Base-by-base conservation (phyloP, 306 rosid genomes). In the Inga leiocalycina region DNA sequence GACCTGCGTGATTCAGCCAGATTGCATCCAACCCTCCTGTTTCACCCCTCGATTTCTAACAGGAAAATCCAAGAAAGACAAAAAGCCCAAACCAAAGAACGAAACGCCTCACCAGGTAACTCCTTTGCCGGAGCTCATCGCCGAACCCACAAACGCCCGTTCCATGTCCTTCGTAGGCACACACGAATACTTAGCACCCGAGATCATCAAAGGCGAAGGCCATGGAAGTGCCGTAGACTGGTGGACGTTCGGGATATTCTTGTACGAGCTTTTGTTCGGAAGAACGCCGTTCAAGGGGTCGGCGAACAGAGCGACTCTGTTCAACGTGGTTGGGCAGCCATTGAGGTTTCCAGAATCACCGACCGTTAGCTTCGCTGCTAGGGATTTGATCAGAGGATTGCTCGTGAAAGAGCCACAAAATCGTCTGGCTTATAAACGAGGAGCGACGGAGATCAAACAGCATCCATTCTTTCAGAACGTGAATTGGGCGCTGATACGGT, bases 151-250 rank as follows among this genome's bases (percentile, higher is more conserved):
- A 14, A 90, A 80, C 74, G 99, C 99, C 20, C 91, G 99, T 37
- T 96, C 99, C 3, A 94, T 96, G 99, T 96, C 99, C 32, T 96
- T 94, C 56, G 99, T 96, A 0, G 99, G 99, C 45, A 96, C 99
- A 32, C 99, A 96, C 3, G 99, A 96, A 90, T 96, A 96, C 91
- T 84, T 96, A 81, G 99, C 99, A 0, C 99, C 99, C 3, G 99
- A 96, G 65, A 96, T 96, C 79, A 91, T 96, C 14, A 96, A 92
- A 57, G 99, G 99, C 20, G 98, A 96, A 89, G 99, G 99, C 43
- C 99, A 96, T 45, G 99, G 99, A 14, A 96, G 99, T 80, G 99
- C 99, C 30, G 99, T 96, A 35, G 99, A 96, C 79, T 96, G 99
- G 99, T 96, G 99, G 98, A 96, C 98, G 16, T 96, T 93, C 44